Evolutionary conservation across 805 yeast species (phyloP), one percentile per base, ranked within the genome.

Genomic region (Yarrowia sp.): DNA sequence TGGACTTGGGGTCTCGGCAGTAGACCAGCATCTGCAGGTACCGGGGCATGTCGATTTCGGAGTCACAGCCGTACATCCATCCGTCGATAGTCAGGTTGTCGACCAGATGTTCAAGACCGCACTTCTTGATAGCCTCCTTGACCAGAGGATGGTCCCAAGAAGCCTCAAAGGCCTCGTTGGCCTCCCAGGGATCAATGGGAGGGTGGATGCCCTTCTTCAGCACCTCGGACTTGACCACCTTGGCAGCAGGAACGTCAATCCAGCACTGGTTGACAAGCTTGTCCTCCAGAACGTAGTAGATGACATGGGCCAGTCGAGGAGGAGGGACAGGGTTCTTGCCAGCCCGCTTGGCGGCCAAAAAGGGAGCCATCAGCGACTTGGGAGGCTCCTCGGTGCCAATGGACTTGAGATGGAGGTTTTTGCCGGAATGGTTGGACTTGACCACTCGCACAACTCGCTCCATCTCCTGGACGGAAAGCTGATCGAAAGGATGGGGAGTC

Each of bases 21-120:
- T 89, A 89, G 85, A 88, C 85, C 79, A 85, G 87, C 74, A 86
- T 85, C 77, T 87, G 92, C 69, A 85, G 78, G 78, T 65, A 67
- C 43, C 78, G 70, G n/a, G 76, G 75, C 61, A 67, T 56, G 24
- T 66, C 65, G 6, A 65, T 71, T 71, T 86, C 89, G 66, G 81
- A 76, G 72, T 87, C 91, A 35, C 91, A 86, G 71, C 93, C 96
- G 74, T 89, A 88, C 82, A 88, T 89, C 96, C 96, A 89, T 62
- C 91, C 90, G 74, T 88, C 93, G 72, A 82, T 82, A 70, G 86
- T 82, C 56, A 87, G 85, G 26, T 65, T 61, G 19, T 70, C 64
- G 22, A 61, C 30, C 9, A 66, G 66, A 14, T 59, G 65, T 35
- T 67, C 68, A 66, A 74, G 77, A 73, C 83, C 74, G 76, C 88